Percentiles rank a stretch among this genome's conserved stretches.
Evolutionary conservation across 2,329 filamentous ascomycete species (phyloP).

Genomic region (Hymenoscyphus fraxineus): DNA sequence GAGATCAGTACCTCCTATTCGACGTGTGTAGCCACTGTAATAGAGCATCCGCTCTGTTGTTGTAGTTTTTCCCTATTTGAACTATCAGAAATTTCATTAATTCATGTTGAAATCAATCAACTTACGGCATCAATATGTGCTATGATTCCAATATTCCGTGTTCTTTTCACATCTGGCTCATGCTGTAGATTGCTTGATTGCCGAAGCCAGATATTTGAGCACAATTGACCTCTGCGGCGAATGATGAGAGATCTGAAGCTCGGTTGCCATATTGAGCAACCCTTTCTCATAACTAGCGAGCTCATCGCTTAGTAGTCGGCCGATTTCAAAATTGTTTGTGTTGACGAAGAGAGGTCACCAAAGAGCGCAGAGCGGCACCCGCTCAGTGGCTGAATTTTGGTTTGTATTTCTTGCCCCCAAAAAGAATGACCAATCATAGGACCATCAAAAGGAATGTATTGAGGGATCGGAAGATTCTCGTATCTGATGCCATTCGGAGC

Average conservation of each 20-base stretch:
- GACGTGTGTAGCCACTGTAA: conserved; percentile 83
- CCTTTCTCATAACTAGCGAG: conserved; percentile 23
- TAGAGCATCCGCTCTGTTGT: conserved; percentile 99
- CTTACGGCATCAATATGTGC: conserved; percentile 89
- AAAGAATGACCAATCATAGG: not conserved
- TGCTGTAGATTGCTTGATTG: conserved; percentile 18
- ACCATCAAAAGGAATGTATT: not conserved
- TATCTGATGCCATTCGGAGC: conserved; percentile 3
- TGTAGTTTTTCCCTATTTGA: conserved; percentile 77
- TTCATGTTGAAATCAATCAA: conserved; percentile 11
- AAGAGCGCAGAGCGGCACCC: not conserved
- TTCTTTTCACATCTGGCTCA: conserved; percentile 45
- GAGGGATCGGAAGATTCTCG: not conserved
- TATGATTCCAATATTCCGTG: conserved; percentile 96
- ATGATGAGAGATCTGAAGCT: conserved; percentile 14
- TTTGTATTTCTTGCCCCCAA: not conserved
- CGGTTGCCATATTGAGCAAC: conserved; percentile 29
- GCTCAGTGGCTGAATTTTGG: not conserved
- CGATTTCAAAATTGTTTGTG: not conserved
- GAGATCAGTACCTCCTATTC: conserved; percentile 62
- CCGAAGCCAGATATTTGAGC: conserved; percentile 13
- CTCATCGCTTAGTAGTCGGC: conserved; percentile 29
- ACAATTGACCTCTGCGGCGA: conserved; percentile 4
- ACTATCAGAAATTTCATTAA: not conserved
- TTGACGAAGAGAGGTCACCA: not conserved